These are phyloP conservation scores for Parsonsia alboflavescens DNA, from an alignment of 257 asterid genomes.

Conservation along the genomic window DNA sequence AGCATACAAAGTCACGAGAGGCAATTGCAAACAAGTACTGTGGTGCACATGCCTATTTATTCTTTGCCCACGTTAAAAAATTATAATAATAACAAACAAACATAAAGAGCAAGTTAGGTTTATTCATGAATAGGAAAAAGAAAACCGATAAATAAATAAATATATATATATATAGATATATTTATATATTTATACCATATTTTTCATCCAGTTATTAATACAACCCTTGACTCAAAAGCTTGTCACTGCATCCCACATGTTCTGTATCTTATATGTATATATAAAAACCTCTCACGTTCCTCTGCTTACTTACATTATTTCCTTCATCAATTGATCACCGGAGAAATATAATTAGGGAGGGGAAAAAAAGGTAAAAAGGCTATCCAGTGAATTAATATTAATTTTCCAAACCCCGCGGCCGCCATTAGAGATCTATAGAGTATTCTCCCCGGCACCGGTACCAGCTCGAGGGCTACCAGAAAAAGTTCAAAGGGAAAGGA, in stretches of 20 bases:
- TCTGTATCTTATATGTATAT: background rate
- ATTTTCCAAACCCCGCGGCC: too few species aligned
- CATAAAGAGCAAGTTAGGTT: slow-evolving; percentile 24
- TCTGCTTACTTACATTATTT: slow-evolving; percentile 3
- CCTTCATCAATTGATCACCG: background rate
- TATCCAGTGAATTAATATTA: too few species aligned
- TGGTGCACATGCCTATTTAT: slow-evolving; percentile 26
- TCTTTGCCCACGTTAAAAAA: slow-evolving; percentile 8
- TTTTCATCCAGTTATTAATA: slow-evolving; percentile 6
- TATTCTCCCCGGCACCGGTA: too few species aligned
- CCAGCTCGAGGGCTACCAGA: background rate
- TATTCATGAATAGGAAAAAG: slow-evolving; percentile 8
- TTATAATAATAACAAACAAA: too few species aligned
- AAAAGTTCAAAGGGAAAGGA: background rate
- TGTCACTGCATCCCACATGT: slow-evolving; percentile 22
- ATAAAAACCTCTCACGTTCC: slow-evolving; percentile 7
- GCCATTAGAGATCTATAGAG: too few species aligned
- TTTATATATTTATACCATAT: slow-evolving; percentile 13
- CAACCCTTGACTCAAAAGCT: slow-evolving; percentile 12
- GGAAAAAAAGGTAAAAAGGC: too few species aligned
- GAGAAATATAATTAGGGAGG: too few species aligned
- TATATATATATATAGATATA: too few species aligned
- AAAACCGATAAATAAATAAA: too few species aligned
- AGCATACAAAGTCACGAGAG: slow-evolving; percentile 12
- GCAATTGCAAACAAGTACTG: slow-evolving; percentile 2